Conservation (phyloP, 208 protist genomes). For the Kentomonas sorsogonicus region DNA sequence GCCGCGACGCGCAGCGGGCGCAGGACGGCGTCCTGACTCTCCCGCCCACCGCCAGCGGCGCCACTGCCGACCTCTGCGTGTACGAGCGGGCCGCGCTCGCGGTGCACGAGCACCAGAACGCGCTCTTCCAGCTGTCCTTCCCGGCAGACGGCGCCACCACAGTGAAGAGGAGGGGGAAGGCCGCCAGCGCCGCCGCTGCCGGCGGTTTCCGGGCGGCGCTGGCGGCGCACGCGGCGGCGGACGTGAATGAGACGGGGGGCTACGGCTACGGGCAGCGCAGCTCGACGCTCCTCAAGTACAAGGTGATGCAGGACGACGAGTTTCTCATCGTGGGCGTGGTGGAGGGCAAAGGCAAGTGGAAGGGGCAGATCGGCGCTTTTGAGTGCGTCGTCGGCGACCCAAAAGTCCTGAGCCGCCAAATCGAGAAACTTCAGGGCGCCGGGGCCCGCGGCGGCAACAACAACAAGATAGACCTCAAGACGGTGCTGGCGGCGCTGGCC, state of each 20-base stretch:
- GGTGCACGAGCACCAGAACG: too few relatives aligned
- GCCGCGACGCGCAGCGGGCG: slow-evolving; percentile 32
- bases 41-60: too few relatives aligned
- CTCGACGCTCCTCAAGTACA: slow-evolving; percentile 83
- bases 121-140: too few relatives aligned
- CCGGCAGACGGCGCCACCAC: background rate
- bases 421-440: too few relatives aligned
- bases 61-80: too few relatives aligned
- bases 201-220: slow-evolving; percentile 1
- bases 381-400: too few relatives aligned
- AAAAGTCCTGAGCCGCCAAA: too few relatives aligned
- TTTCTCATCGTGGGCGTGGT: slow-evolving; percentile 78
- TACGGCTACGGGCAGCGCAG: slow-evolving; percentile 83
- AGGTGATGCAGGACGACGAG: slow-evolving; percentile 86
- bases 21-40: too few relatives aligned
- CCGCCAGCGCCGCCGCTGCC: background rate
- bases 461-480: too few relatives aligned
- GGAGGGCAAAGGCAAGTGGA: slow-evolving; percentile 82
- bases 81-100: too few relatives aligned
- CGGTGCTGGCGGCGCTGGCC: too few relatives aligned
- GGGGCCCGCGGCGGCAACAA: too few relatives aligned
- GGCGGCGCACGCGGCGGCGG: background rate
- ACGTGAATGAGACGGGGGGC: slow-evolving; percentile 15
- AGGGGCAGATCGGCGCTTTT: slow-evolving; percentile 76
- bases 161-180: background rate